Percentiles rank a stretch among this genome's conserved stretches.
Conservation (phyloP, 768 basidiomycete species). For the Mycena pura region DNA sequence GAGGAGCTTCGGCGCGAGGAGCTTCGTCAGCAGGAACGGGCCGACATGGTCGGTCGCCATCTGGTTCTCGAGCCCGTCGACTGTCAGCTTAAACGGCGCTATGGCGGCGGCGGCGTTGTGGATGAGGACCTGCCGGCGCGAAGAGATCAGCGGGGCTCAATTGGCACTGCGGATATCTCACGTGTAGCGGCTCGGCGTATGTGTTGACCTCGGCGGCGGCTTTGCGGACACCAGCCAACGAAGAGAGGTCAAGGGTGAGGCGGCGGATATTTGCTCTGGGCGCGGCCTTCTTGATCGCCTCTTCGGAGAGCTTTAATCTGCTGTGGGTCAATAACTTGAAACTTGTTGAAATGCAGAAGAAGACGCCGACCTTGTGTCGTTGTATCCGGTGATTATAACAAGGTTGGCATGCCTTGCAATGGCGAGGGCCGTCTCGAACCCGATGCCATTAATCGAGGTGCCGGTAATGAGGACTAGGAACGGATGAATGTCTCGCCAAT, state of each 20-base stretch:
- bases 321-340: too few relatives aligned
- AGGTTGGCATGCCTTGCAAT: too few relatives aligned
- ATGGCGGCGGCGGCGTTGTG: background rate
- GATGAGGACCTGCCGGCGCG: background rate
- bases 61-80: background rate
- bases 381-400: too few relatives aligned
- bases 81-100: background rate
- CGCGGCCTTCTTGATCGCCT: background rate
- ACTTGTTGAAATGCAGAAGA: too few relatives aligned
- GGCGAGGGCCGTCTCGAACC: too few relatives aligned
- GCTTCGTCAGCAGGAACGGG: background rate
- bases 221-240: background rate
- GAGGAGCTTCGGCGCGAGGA: background rate
- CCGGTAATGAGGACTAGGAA: too few relatives aligned
- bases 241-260: slow-evolving; percentile 1
- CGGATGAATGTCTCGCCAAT: too few relatives aligned
- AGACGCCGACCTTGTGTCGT: too few relatives aligned
- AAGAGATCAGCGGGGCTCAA: background rate
- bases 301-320: slow-evolving; percentile 5
- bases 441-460: too few relatives aligned
- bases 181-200: background rate
- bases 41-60: too few relatives aligned
- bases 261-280: background rate
- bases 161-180: background rate
- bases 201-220: slow-evolving; percentile 3